Evolutionary conservation across 495 filamentous ascomycete species (phyloP).

Genomic region (Trichoderma reesei): DNA sequence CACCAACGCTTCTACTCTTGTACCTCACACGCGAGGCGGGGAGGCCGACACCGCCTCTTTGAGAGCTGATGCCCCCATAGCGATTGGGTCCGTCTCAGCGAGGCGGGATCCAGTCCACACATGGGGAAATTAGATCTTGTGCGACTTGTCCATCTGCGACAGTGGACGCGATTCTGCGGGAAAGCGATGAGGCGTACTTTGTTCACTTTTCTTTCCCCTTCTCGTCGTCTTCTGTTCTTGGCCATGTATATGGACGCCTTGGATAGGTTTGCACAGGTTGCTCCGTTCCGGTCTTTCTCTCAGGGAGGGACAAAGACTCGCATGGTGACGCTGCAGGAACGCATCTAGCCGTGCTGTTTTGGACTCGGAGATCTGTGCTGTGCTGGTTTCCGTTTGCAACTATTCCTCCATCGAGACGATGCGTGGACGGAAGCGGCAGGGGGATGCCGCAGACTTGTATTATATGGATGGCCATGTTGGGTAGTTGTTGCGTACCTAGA

Average conservation of each 20-base stretch:
- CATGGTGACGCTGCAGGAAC: not conserved
- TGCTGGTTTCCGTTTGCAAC: not conserved
- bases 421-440: not conserved
- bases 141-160: slow-evolving; percentile 2
- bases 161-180: slow-evolving; percentile 1
- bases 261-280: not conserved
- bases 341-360: slow-evolving; percentile 1
- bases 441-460: not conserved
- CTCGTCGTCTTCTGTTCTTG: not conserved
- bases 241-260: not conserved
- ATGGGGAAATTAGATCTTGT: slow-evolving; percentile 5
- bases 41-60: slow-evolving; percentile 3
- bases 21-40: slow-evolving; percentile 4
- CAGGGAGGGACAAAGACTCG: not conserved
- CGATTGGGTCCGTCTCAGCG: slow-evolving; percentile 2
- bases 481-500: not conserved
- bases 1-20: not conserved
- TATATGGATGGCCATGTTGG: not conserved
- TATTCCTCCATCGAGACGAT: not conserved
- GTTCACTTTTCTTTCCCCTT: not conserved
- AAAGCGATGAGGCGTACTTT: not conserved
- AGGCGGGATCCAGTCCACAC: not conserved
- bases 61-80: not conserved
- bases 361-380: not conserved
- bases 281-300: not conserved